A percentile compares a stretch with the other conserved stretches of the same genome.
phyloP scores from a whole-genome alignment of 441 rosid species.

The Kokia cookei region DNA sequence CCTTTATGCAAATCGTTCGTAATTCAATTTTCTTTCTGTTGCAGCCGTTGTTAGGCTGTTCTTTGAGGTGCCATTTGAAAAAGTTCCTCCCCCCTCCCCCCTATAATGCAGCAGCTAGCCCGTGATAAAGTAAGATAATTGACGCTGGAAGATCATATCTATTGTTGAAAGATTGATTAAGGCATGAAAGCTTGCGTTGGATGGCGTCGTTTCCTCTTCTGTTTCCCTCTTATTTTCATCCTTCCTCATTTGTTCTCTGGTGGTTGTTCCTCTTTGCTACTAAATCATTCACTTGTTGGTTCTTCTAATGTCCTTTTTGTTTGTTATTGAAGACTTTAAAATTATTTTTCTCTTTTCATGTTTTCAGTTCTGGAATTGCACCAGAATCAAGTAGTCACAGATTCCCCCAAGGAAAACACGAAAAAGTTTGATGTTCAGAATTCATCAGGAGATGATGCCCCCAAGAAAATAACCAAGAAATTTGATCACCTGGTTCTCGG shows the following conservation, averaged over 20 bases:
- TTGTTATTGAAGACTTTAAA: neutral
- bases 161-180: neutral
- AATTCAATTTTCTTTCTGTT: neutral
- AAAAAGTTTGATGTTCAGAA: constrained; percentile 51
- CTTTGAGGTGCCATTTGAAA: neutral
- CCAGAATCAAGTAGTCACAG: constrained; percentile 19
- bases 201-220: constrained; percentile 63
- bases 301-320: neutral
- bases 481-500: constrained; percentile 72
- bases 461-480: constrained; percentile 38
- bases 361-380: constrained; percentile 46
- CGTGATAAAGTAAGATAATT: neutral
- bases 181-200: constrained; percentile 49
- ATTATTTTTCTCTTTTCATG: neutral
- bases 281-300: neutral
- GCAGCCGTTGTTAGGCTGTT: neutral
- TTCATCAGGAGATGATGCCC: constrained; percentile 20
- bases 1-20: neutral
- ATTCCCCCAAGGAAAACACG: constrained; percentile 24
- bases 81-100: neutral
- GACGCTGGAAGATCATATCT: neutral
- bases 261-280: constrained; percentile 1
- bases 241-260: constrained; percentile 56
- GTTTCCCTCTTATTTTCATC: constrained; percentile 48
- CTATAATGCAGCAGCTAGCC: neutral